Conservation (phyloP, 371 early-diverging fungal genomes). For the Haplosporangium sp. region DNA sequence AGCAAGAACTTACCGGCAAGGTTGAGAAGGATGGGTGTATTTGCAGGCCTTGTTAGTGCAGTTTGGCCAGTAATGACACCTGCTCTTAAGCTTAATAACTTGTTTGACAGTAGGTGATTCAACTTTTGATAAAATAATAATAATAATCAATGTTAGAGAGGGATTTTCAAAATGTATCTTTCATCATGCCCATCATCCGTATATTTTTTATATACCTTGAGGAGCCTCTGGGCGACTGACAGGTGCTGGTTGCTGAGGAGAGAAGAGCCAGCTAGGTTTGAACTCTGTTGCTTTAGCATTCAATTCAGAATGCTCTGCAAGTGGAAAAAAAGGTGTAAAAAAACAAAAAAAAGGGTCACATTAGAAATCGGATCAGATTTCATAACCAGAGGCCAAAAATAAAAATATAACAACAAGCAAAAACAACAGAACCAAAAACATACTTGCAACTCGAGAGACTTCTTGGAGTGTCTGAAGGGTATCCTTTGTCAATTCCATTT, state of each 20-base stretch:
- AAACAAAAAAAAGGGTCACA: too few relatives aligned
- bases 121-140: too few relatives aligned
- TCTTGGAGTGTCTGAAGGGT: conserved; percentile 46
- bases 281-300: conserved; percentile 42
- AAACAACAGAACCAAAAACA: not conserved
- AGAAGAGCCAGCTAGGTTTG: conserved; percentile 36
- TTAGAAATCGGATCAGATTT: too few relatives aligned
- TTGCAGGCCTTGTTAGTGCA: conserved; percentile 74
- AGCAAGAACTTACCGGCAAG: conserved; percentile 60
- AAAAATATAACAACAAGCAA: too few relatives aligned
- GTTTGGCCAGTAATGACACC: conserved; percentile 68
- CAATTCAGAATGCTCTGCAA: conserved; percentile 42
- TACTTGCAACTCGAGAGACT: conserved; percentile 46
- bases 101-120: conserved; percentile 6
- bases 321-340: not conserved
- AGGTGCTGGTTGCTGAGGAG: conserved; percentile 4
- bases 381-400: too few relatives aligned
- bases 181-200: too few relatives aligned
- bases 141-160: not conserved
- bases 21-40: conserved; percentile 62
- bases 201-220: not conserved
- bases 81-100: conserved; percentile 55
- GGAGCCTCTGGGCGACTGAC: not conserved
- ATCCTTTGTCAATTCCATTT: conserved; percentile 17
- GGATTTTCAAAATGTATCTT: too few relatives aligned